A percentile compares a stretch with the other conserved stretches of the same genome.
Evolutionary conservation across 148 eudicot genomes (phyloP).

Genomic region (Nyssa sinensis): DNA sequence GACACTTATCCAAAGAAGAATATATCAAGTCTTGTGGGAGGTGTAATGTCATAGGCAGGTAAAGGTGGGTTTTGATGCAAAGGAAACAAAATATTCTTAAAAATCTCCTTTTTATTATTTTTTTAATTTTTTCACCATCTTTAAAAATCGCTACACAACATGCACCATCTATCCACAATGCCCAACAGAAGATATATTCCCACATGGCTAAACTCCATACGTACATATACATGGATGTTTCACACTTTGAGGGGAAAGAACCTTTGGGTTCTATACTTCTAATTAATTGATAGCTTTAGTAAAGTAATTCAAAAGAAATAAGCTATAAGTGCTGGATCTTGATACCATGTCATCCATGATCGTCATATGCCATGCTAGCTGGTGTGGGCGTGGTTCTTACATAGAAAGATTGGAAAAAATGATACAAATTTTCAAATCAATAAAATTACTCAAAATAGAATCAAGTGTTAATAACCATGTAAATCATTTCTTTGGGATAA

Average conservation of each 20-base stretch:
- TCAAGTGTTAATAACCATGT: too few species aligned
- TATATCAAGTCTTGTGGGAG: background rate
- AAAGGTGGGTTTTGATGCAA: too few species aligned
- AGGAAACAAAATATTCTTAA: background rate
- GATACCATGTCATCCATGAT: background rate
- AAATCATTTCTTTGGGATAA: too few species aligned
- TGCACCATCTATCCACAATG: background rate
- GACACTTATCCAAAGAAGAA: background rate
- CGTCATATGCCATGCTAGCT: background rate
- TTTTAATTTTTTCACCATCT: background rate
- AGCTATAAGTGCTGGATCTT: too few species aligned
- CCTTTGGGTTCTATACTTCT: background rate
- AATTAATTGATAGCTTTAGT: too few species aligned
- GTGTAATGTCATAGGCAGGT: background rate
- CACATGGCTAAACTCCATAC: background rate
- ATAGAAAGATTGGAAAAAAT: background rate
- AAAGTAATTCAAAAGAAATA: too few species aligned
- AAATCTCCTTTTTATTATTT: background rate
- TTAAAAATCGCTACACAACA: background rate
- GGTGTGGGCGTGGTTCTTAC: background rate
- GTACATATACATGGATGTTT: background rate
- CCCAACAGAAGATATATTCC: background rate
- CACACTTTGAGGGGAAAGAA: background rate
- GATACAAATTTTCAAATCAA: too few species aligned
- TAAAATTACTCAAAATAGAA: too few species aligned